phyloP scores from a whole-genome alignment of 306 rosid genomes.

The Lupinus albus region DNA sequence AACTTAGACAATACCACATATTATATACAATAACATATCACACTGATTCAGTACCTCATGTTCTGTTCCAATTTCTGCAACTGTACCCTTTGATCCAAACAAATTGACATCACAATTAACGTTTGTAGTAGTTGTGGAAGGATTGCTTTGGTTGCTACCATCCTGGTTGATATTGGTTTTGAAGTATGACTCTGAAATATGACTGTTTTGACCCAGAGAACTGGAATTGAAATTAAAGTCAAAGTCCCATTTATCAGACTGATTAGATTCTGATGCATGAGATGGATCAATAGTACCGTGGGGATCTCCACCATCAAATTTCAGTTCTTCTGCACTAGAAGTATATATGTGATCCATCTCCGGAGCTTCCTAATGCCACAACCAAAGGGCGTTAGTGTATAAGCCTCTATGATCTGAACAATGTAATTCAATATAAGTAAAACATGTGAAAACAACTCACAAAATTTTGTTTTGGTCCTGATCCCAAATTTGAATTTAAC shows the following conservation, averaged over 20 bases:
- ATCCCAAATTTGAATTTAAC: constrained; percentile 50
- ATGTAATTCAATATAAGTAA: constrained; percentile 27
- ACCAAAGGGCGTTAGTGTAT: constrained; percentile 30
- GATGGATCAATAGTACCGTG: constrained; percentile 42
- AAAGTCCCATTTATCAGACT: constrained; percentile 51
- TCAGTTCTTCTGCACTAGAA: constrained; percentile 33
- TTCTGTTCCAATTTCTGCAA: constrained; percentile 43
- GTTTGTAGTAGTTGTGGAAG: constrained; percentile 42
- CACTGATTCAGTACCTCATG: constrained; percentile 50
- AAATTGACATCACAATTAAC: constrained; percentile 44
- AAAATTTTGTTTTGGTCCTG: constrained; percentile 46
- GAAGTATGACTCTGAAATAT: constrained; percentile 44
- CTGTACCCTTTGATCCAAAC: constrained; percentile 49
- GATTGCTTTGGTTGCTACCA: constrained; percentile 38
- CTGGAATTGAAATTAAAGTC: constrained; percentile 51
- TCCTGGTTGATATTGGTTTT: constrained; percentile 40
- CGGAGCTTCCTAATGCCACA: constrained; percentile 55
- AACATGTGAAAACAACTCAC: constrained; percentile 51
- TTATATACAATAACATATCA: constrained; percentile 33
- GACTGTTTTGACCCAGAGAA: constrained; percentile 41
- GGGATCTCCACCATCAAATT: constrained; percentile 42
- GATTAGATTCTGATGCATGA: constrained; percentile 46
- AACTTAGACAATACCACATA: constrained; percentile 25
- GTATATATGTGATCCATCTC: constrained; percentile 42
- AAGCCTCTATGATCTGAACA: constrained; percentile 26